Conservation (phyloP, 345 rosid genomes). For the Eucalyptus curtisii region DNA sequence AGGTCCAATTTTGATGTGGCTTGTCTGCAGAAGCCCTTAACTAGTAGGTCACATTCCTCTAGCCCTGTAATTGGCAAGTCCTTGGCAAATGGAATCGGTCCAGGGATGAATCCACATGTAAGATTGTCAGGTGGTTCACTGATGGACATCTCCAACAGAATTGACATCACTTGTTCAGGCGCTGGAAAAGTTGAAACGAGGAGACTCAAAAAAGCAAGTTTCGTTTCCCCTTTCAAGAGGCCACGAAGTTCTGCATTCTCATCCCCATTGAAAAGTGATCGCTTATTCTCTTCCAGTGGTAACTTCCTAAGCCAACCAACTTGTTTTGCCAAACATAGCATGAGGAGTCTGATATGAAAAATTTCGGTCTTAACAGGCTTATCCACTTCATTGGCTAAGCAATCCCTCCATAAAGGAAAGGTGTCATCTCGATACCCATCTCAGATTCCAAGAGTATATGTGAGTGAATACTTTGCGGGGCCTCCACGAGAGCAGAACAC, state of each 20-base stretch:
- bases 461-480: conserved; percentile 61
- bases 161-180: conserved; percentile 7
- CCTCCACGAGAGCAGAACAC: conserved; percentile 28
- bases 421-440: conserved; percentile 56
- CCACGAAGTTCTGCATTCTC: conserved; percentile 61
- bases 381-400: conserved; percentile 27
- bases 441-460: conserved; percentile 35
- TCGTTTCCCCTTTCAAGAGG: conserved; percentile 64
- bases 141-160: conserved; percentile 54
- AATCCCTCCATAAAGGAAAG: conserved; percentile 21
- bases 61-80: not conserved
- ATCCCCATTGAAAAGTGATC: conserved; percentile 42
- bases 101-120: conserved; percentile 11
- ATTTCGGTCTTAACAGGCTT: conserved; percentile 32
- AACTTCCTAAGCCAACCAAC: conserved; percentile 1
- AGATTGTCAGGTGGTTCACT: conserved; percentile 34
- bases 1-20: conserved; percentile 4
- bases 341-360: not conserved
- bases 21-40: conserved; percentile 10
- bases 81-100: conserved; percentile 9
- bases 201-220: conserved; percentile 31
- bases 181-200: conserved; percentile 27
- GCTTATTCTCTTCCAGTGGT: conserved; percentile 36
- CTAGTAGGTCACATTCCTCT: not conserved
- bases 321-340: not conserved